Evolutionary conservation across 768 basidiomycete species (phyloP).

Genomic region (Lactifluus echinatus): DNA sequence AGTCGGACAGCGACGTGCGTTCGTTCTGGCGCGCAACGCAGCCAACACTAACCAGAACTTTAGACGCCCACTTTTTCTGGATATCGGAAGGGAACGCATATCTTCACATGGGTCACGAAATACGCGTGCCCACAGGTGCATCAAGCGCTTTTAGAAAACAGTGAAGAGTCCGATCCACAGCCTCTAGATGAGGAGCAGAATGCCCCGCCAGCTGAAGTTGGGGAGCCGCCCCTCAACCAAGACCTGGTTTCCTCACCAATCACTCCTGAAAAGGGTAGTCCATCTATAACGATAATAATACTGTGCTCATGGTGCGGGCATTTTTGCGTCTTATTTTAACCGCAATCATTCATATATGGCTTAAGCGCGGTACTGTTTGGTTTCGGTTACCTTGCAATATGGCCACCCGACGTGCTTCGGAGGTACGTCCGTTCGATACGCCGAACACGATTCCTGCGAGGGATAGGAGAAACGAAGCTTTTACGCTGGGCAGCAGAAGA

Average conservation of each 20-base stretch:
- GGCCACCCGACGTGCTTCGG: slow-evolving; percentile 1
- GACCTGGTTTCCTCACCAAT: slow-evolving; percentile 1
- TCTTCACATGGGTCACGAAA: slow-evolving; percentile 25
- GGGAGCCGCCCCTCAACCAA: neutral
- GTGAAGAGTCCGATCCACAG: slow-evolving; percentile 6
- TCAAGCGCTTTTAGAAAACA: slow-evolving; percentile 2
- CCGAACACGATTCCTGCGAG: slow-evolving; percentile 5
- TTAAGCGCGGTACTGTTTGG: slow-evolving; percentile 2
- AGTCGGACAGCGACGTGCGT: slow-evolving; percentile 24
- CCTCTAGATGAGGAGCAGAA: slow-evolving; percentile 13
- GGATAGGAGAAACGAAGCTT: slow-evolving; percentile 9
- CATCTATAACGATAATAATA: neutral
- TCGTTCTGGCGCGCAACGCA: neutral
- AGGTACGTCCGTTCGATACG: slow-evolving; percentile 3
- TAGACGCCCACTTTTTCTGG: slow-evolving; percentile 14
- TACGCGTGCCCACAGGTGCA: slow-evolving; percentile 23
- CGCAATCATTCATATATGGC: neutral
- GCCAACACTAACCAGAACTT: neutral
- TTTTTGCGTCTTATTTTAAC: neutral
- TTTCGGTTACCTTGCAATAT: slow-evolving; percentile 4
- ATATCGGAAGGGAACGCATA: slow-evolving; percentile 25
- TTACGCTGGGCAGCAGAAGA: slow-evolving; percentile 20
- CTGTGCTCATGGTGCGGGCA: slow-evolving; percentile 10
- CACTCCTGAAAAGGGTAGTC: neutral
- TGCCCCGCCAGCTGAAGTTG: neutral